Base-by-base conservation (phyloP, 2,329 filamentous ascomycete species). In the Ploettnerulaceae sp. region DNA sequence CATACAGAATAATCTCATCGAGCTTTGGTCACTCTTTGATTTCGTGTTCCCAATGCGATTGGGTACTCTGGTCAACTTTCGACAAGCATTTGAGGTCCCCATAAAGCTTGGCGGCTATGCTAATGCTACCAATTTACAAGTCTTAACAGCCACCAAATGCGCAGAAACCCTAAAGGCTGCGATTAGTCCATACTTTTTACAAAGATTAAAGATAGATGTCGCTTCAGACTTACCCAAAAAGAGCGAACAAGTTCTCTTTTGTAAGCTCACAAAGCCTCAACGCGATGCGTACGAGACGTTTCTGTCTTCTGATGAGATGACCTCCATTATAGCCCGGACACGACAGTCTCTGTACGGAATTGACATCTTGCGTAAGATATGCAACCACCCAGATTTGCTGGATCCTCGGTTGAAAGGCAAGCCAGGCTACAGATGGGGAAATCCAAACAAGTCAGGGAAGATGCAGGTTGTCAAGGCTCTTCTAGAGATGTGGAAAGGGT, bases 11-110 rank as follows among this genome's bases (percentile, higher is more conserved):
- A 97, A 96, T 53, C 69, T 98, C 20, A 84, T 86, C 0, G 94
- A 98, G 64, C 72, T 98, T 0, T 98, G 93, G 91, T 97, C 91
- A 0, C 71, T 98, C 0, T 97, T 98, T 62, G 94, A 98, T 64
- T 98, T 98, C 62, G 85, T 97, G 47, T 97, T 89, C 52, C 93
- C 94, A 0, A 96, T 97, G 88, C 84, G 90, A 11, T 71, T 98
- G 5, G 94, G 93, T 0, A 96, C 88, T 0, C 73, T 97, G 9
- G 86, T 96, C 48, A 89, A 86, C 54, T 98, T 98, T 64, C 81
- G 89, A 35, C 84, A 83, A 49, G 83, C 95, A 51, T 97, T 98
- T 55, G 93, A 97, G 62, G 85, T 94, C 28, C 93, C 93, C 0
- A 98, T 98, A 64, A 84, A 84, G 49, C 80, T 90, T 42, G 94